These are phyloP conservation scores for Fusarium devonianum DNA, from an alignment of 2,329 filamentous ascomycete genomes.

Conservation along the genomic window DNA sequence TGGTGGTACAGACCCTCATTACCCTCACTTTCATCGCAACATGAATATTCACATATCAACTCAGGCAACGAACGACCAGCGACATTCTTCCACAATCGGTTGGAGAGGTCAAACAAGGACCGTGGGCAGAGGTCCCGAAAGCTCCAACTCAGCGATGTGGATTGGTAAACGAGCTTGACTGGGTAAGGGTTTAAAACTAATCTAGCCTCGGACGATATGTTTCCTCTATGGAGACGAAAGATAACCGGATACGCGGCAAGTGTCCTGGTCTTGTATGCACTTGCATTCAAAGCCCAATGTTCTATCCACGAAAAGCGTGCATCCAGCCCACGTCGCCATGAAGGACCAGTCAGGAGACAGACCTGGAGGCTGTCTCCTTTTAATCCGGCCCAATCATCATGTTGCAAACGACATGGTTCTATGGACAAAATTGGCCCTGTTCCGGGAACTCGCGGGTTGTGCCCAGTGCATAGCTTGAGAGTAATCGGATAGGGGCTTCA, in stretches of 20 bases:
- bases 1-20: slow-evolving; percentile 60
- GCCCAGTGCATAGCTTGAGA: background rate
- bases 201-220: slow-evolving; percentile 13
- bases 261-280: background rate
- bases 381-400: background rate
- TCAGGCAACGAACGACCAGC: slow-evolving; percentile 59
- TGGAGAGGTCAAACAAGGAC: slow-evolving; percentile 65
- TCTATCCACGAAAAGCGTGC: background rate
- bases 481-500: background rate
- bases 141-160: slow-evolving; percentile 93
- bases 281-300: slow-evolving; percentile 1
- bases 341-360: too few relatives aligned
- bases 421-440: background rate
- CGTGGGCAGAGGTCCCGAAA: slow-evolving; percentile 86
- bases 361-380: background rate
- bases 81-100: slow-evolving; percentile 60
- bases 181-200: slow-evolving; percentile 29
- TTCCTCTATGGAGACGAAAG: slow-evolving; percentile 16
- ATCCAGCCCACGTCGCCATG: background rate
- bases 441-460: background rate
- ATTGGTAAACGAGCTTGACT: slow-evolving; percentile 73
- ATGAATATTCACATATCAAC: slow-evolving; percentile 59
- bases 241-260: slow-evolving; percentile 4
- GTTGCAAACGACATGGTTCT: background rate
- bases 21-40: slow-evolving; percentile 21